phyloP scores from a whole-genome alignment of 371 early-diverging fungal genomes.

The Syncephalastrum racemosum region DNA sequence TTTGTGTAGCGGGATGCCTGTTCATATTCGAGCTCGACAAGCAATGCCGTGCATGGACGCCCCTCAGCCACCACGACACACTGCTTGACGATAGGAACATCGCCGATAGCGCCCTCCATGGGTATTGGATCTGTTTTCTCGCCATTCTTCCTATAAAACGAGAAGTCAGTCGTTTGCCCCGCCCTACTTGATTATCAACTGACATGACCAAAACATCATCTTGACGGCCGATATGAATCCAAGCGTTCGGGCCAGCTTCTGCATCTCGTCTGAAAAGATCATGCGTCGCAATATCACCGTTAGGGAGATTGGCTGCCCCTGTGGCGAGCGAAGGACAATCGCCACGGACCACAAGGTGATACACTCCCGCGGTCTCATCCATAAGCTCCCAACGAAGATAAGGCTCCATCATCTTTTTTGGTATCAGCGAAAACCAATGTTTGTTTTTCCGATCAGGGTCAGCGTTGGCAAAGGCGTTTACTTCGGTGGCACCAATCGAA shows the following conservation, averaged over 20 bases:
- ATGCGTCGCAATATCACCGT: constrained; percentile 27
- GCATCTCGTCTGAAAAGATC: constrained; percentile 23
- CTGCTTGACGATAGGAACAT: constrained; percentile 16
- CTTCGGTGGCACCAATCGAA: neutral
- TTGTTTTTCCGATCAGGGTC: neutral
- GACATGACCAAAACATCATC: constrained; percentile 33
- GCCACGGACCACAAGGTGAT: constrained; percentile 7
- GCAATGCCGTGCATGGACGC: constrained; percentile 22
- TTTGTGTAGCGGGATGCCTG: constrained; percentile 8
- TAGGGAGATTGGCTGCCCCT: constrained; percentile 14
- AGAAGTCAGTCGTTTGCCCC: neutral
- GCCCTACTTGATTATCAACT: neutral
- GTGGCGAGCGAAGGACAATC: constrained; percentile 15
- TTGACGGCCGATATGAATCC: constrained; percentile 21
- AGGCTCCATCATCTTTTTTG: neutral
- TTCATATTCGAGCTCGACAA: constrained; percentile 21
- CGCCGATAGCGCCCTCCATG: constrained; percentile 25
- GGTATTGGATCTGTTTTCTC: constrained; percentile 40
- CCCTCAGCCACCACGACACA: constrained; percentile 26
- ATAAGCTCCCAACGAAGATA: constrained; percentile 6
- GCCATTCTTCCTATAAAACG: constrained; percentile 23
- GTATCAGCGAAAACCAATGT: constrained; percentile 1
- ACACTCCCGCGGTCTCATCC: neutral
- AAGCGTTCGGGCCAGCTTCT: constrained; percentile 1
- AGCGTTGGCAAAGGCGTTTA: neutral